phyloP scores from a whole-genome alignment of 2,329 filamentous ascomycete species.

The Sporothrix curviconia region DNA sequence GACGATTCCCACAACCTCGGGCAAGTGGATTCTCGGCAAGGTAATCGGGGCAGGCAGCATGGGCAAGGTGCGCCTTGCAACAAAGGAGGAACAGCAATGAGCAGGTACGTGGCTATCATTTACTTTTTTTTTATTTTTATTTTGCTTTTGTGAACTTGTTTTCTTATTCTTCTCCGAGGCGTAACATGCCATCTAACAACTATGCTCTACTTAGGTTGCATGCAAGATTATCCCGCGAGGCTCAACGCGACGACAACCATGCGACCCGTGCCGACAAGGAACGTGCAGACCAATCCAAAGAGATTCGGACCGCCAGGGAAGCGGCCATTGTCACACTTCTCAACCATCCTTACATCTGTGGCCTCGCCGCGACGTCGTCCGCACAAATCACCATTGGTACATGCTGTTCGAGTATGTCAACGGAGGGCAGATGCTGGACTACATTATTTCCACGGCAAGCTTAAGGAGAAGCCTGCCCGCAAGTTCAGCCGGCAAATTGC shows the following conservation, averaged over 20 bases:
- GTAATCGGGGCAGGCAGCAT: constrained; percentile 97
- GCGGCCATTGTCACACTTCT: constrained; percentile 93
- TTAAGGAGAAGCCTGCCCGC: constrained; percentile 96
- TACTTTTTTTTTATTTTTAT: neutral
- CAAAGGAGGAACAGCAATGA: constrained; percentile 84
- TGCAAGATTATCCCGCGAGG: constrained; percentile 95
- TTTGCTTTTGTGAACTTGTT: no score
- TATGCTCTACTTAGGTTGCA: constrained; percentile 73
- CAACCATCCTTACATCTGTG: constrained; percentile 92
- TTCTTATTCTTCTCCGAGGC: no score
- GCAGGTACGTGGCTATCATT: constrained; percentile 55
- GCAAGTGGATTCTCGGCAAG: constrained; percentile 92
- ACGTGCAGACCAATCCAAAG: constrained; percentile 90
- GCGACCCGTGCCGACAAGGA: constrained; percentile 68
- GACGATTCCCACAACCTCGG: constrained; percentile 81
- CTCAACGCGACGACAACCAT: constrained; percentile 78
- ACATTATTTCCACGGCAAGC: constrained; percentile 94
- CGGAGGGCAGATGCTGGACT: constrained; percentile 98
- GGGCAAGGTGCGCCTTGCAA: constrained; percentile 96
- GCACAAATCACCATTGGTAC: constrained; percentile 98
- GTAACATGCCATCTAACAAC: no score
- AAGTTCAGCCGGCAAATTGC: constrained; percentile 98
- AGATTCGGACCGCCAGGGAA: constrained; percentile 88
- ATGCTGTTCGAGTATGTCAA: constrained; percentile 99
- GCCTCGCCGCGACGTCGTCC: constrained; percentile 89